Evolutionary conservation across 768 basidiomycete genomes (phyloP).

Genomic region (Rubroboletus satanas): DNA sequence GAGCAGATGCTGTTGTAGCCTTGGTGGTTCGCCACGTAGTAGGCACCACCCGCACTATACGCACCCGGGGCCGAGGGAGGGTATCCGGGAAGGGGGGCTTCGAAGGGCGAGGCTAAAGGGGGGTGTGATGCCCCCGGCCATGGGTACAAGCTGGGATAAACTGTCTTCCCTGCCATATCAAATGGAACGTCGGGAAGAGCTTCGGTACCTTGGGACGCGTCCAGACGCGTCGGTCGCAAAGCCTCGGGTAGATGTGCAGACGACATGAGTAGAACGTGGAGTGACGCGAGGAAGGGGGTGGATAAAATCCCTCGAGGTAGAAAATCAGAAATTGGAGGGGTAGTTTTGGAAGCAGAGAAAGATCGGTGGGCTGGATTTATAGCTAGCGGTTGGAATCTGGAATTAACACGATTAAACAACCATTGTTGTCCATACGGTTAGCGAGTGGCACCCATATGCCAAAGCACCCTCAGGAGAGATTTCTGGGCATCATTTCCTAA

Average conservation of each 20-base stretch:
- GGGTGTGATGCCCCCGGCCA: background rate
- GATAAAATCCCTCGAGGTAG: background rate
- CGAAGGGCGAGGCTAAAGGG: too few species aligned
- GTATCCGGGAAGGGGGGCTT: background rate
- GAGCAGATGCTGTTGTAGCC: background rate
- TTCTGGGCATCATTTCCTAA: background rate
- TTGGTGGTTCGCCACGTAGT: background rate
- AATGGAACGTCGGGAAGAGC: too few species aligned
- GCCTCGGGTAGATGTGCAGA: background rate
- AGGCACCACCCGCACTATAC: background rate
- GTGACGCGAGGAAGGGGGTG: background rate
- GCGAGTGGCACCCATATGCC: background rate
- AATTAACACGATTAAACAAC: background rate
- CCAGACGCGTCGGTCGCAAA: background rate
- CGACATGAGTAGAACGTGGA: background rate
- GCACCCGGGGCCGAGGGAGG: background rate
- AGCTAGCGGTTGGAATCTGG: background rate
- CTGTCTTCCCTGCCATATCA: accelerated
- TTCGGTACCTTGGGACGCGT: background rate
- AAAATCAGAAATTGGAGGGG: too few species aligned
- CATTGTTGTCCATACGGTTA: background rate
- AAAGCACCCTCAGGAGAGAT: background rate
- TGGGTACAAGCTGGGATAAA: background rate
- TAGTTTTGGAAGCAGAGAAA: background rate
- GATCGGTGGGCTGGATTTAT: background rate